Evolutionary conservation across 768 basidiomycete species (phyloP), one percentile per base, ranked within the genome.

Genomic region (Pulveroboletus ravenelii): DNA sequence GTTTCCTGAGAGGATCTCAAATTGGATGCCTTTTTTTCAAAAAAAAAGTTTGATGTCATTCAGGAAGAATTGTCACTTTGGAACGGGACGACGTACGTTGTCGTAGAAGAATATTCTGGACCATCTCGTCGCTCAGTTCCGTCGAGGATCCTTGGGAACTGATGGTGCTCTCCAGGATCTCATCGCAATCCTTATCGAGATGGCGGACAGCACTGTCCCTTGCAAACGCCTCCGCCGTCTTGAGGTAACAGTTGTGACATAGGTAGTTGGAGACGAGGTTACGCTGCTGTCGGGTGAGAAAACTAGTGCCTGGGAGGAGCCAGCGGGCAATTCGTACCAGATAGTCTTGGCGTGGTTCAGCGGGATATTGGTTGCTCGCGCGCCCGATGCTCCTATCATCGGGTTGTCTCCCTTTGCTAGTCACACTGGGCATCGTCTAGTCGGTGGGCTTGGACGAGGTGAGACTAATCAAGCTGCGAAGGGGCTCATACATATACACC

Each of bases 181-280:
- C 84, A 63, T 89, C 82, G 23, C 84, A 86, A 61, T 89, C 86
- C 14, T 77, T 76, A 57, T 88, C 83, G 20, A 85, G 72, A 41
- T 82, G 80, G 47, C 75, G 75, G 17, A 83, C 72, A 8, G 79
- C 72, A 51, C 80, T 84, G 45, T 88, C 85, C 37, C 73, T 71
- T 7, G 76, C 74, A 54, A 93, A 89, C 0, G 82, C 83, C 31
- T 74, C 73, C 3, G 87, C 87, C 0, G 90, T 89, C 35, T 71
- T 70, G n/a, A 80, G 78, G 65, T 84, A 88, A 51, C 84, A 85
- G 36, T 80, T 76, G 59, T 91, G 87, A 48, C 79, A 80, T 1
- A 93, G 78, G 62, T 90, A 92, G 58, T 88, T 83, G 34, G 92
- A 72, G 14, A 92, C 84, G 41, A 92, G 69, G 15, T 76, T 65